phyloP scores from a whole-genome alignment of 1,139 yeast genomes.

The Kodamaea alishanica region DNA sequence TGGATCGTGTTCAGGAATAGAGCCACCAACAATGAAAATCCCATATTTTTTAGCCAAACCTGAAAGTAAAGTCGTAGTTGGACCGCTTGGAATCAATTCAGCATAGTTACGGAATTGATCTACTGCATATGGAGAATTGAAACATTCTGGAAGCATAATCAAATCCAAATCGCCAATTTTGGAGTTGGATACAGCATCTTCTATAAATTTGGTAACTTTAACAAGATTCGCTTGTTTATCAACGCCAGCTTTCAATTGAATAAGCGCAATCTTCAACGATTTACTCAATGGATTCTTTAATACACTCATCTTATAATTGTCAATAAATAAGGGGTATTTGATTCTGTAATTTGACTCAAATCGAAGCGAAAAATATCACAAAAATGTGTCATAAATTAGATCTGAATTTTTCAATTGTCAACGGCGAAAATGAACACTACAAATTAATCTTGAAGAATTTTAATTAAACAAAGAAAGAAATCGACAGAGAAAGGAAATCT shows the following conservation, averaged over 20 bases:
- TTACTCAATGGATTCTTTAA: slow-evolving; percentile 31
- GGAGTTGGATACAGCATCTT: slow-evolving; percentile 47
- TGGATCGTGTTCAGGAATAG: slow-evolving; percentile 72
- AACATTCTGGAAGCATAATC: slow-evolving; percentile 85
- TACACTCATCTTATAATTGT: slow-evolving; percentile 15
- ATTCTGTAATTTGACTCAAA: no score
- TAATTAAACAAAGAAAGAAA: no score
- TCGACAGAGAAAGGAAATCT: no score
- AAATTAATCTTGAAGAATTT: no score
- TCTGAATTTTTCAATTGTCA: no score
- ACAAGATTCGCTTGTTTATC: slow-evolving; percentile 58
- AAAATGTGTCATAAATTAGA: no score
- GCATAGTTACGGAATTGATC: slow-evolving; percentile 82
- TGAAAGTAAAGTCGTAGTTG: slow-evolving; percentile 60
- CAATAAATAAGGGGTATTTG: background rate
- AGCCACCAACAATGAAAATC: slow-evolving; percentile 79
- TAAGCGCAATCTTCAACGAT: slow-evolving; percentile 60
- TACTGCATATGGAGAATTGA: slow-evolving; percentile 92
- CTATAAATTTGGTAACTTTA: slow-evolving; percentile 48
- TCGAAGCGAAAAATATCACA: no score
- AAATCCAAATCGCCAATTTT: slow-evolving; percentile 50
- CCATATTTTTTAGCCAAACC: slow-evolving; percentile 58
- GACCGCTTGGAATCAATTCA: slow-evolving; percentile 68
- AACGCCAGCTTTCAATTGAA: slow-evolving; percentile 73
- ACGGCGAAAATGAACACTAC: no score